phyloP scores from a whole-genome alignment of 2,329 filamentous ascomycete genomes.

The Colletotrichum sp. region DNA sequence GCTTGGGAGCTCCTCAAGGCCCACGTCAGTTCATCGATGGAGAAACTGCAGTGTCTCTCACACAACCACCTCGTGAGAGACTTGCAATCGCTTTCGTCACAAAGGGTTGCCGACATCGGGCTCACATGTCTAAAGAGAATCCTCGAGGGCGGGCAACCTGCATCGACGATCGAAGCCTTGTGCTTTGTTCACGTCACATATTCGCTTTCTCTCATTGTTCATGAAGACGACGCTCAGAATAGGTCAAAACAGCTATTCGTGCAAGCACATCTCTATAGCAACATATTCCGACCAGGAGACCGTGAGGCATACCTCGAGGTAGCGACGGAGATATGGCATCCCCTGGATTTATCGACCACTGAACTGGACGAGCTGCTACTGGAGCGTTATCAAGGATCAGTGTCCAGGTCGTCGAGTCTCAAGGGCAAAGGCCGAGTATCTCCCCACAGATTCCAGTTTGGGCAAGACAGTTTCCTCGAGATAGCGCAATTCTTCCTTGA shows the following conservation, averaged over 20 bases:
- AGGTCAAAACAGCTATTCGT: constrained; percentile 47
- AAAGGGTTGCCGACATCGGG: constrained; percentile 44
- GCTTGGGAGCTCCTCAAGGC: constrained; percentile 51
- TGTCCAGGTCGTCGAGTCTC: constrained; percentile 27
- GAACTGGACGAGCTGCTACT: constrained; percentile 33
- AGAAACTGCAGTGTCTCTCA: constrained; percentile 43
- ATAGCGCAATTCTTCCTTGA: constrained; percentile 56
- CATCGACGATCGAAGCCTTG: constrained; percentile 48
- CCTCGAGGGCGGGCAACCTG: constrained; percentile 40
- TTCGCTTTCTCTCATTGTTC: constrained; percentile 51
- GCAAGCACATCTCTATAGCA: constrained; percentile 51
- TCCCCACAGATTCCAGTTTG: neutral
- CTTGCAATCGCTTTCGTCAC: constrained; percentile 43
- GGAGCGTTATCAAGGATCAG: constrained; percentile 17
- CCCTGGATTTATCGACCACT: constrained; percentile 34
- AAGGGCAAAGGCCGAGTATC: constrained; percentile 49
- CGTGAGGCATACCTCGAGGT: constrained; percentile 46
- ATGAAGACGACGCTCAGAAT: constrained; percentile 42
- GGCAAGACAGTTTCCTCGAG: constrained; percentile 42
- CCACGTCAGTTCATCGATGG: constrained; percentile 49
- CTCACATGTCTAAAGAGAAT: constrained; percentile 45
- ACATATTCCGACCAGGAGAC: constrained; percentile 41
- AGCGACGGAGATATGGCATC: constrained; percentile 54
- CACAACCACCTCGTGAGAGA: constrained; percentile 47
- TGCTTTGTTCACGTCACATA: constrained; percentile 60